phyloP scores from a whole-genome alignment of 805 yeast species.

The Vanderwaltozyma yarrowii region DNA sequence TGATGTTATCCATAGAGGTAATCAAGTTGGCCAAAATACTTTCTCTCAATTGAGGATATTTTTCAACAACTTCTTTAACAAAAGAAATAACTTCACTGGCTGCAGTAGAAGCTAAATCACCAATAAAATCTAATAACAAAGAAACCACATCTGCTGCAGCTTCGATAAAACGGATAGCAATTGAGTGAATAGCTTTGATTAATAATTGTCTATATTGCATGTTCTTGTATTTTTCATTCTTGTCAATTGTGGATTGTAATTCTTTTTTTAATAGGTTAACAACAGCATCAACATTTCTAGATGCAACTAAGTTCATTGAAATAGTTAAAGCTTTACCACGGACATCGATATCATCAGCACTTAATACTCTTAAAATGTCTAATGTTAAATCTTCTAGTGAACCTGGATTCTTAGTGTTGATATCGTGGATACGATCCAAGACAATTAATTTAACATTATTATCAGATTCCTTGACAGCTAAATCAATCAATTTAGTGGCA shows the following conservation, averaged over 20 bases:
- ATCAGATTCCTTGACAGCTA: constrained; percentile 89
- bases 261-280: constrained; percentile 88
- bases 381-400: constrained; percentile 71
- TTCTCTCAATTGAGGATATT: constrained; percentile 69
- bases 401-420: constrained; percentile 69
- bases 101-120: constrained; percentile 73
- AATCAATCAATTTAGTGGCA: constrained; percentile 75
- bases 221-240: constrained; percentile 63
- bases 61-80: constrained; percentile 88
- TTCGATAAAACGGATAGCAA: constrained; percentile 81
- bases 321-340: constrained; percentile 80
- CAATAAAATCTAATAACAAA: constrained; percentile 72
- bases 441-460: constrained; percentile 91
- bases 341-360: constrained; percentile 86
- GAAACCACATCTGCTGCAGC: constrained; percentile 89
- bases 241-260: constrained; percentile 58
- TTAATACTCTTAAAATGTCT: constrained; percentile 75
- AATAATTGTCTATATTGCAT: constrained; percentile 81
- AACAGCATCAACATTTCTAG: constrained; percentile 89
- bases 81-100: constrained; percentile 87
- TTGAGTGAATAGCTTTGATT: constrained; percentile 77
- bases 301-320: constrained; percentile 67
- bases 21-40: constrained; percentile 56
- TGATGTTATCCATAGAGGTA: constrained; percentile 50
- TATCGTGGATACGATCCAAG: constrained; percentile 70